These are phyloP conservation scores for Zoysia pacifica DNA, from an alignment of 176 grass and related monocot genomes.

Conservation along the genomic window DNA sequence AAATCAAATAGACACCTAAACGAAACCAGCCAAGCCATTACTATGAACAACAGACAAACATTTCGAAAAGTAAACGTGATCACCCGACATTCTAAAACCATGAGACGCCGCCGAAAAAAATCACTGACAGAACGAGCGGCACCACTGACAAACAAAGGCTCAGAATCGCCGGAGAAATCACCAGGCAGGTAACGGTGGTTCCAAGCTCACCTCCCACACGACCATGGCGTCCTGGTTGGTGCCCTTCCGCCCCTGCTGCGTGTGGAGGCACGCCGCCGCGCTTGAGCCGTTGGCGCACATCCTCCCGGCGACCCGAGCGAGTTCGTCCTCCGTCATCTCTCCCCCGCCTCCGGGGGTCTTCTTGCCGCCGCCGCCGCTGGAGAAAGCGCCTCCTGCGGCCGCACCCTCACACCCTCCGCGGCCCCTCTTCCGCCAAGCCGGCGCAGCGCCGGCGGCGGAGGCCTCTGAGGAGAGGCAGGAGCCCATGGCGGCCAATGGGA, in stretches of 20 bases:
- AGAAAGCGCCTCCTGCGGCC: slow-evolving; percentile 5
- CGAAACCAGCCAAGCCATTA: slow-evolving; percentile 31
- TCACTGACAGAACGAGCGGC: neutral
- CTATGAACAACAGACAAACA: slow-evolving; percentile 4
- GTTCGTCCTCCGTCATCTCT: slow-evolving; percentile 66
- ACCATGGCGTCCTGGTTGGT: slow-evolving; percentile 99
- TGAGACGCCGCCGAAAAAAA: slow-evolving; percentile 20
- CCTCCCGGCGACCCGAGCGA: slow-evolving; percentile 66
- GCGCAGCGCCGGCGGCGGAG: slow-evolving; percentile 17
- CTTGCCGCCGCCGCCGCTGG: neutral
- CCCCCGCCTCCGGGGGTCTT: slow-evolving; percentile 29
- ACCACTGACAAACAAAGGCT: slow-evolving; percentile 3
- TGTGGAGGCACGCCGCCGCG: slow-evolving; percentile 72
- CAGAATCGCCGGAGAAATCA: slow-evolving; percentile 34
- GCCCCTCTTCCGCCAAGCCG: slow-evolving; percentile 55
- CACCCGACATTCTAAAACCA: slow-evolving; percentile 16
- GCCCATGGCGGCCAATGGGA: slow-evolving; percentile 69
- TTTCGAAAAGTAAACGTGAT: neutral
- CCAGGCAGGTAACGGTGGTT: slow-evolving; percentile 15
- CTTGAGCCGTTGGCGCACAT: slow-evolving; percentile 73
- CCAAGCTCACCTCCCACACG: slow-evolving; percentile 78
- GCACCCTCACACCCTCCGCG: slow-evolving; percentile 22
- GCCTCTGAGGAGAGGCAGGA: slow-evolving; percentile 70
- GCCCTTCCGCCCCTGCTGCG: slow-evolving; percentile 95
- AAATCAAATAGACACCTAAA: slow-evolving; percentile 35